Evolutionary conservation across 495 filamentous ascomycete genomes (phyloP), one percentile per base, ranked within the genome.

Genomic region (Paragyromitra xinjiangensis): DNA sequence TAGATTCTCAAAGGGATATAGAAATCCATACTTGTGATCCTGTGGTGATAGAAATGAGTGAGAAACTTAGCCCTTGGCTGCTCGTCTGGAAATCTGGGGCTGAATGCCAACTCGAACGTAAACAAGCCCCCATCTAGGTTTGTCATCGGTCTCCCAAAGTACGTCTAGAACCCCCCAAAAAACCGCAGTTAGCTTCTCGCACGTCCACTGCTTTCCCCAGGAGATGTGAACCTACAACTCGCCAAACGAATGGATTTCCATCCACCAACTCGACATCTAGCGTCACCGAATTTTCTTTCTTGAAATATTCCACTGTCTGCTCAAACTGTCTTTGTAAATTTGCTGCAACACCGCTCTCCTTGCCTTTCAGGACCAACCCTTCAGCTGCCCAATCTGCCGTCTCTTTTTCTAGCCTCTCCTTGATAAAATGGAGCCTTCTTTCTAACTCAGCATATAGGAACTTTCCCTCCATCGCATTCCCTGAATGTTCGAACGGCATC

Each of bases 41-140:
- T 91, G 71, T 97, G 91, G 80, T 99, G 95, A 83, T 93, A 97
- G 29, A 99, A 85, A 5, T 89, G 86, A 0, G 92, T 95, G 78
- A 94, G 88, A 77, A 97, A 89, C 63, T 88, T 91, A 50, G 94
- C 90, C 66, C 95, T 88, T 12, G 96, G 95, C 76, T 97, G 94
- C 76, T 95, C 93, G n/a, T 92, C 89, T 0, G 95, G 95, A 80
- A 97, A 97, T 11, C 90, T 88, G n/a, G 94, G 90, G 78, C 94
- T 97, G 83, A 98, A 90, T 78, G 86, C 87, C 39, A 98, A 87
- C 78, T 87, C 91, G 80, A 98, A 91, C 67, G 87, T 88, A 85
- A 98, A 94, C 66, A 98, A 87, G 6, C 95, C 95, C 6, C 95
- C 95, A 73, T 98, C 96, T 4, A 97, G 88, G 77, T 94, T 92